These are phyloP conservation scores for Trametes cingulata DNA, from an alignment of 768 basidiomycete species.

Conservation along the genomic window DNA sequence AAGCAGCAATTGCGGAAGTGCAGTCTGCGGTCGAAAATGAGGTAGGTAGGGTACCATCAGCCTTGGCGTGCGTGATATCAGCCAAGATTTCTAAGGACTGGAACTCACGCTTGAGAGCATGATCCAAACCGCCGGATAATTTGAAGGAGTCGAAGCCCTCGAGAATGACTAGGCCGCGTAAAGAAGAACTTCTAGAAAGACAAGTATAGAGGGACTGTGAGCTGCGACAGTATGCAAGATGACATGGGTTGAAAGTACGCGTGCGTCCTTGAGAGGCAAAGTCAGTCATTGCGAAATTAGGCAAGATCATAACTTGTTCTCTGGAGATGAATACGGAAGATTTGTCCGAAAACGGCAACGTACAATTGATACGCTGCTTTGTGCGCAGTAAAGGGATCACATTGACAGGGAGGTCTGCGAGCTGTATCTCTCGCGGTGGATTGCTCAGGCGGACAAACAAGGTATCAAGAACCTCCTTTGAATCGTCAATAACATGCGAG, in stretches of 20 bases:
- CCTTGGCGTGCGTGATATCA: background rate
- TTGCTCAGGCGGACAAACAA: background rate
- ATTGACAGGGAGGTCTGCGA: constrained; percentile 12
- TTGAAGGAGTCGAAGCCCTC: background rate
- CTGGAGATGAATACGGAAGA: background rate
- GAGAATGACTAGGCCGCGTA: constrained; percentile 8
- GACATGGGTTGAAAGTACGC: constrained; percentile 8
- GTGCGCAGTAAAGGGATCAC: constrained; percentile 14
- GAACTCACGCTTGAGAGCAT: constrained; percentile 12
- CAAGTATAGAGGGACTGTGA: constrained; percentile 16
- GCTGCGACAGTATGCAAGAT: constrained; percentile 1
- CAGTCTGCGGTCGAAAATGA: too few species aligned
- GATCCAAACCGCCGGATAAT: background rate
- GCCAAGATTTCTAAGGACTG: background rate
- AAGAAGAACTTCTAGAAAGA: constrained; percentile 9
- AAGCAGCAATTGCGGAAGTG: too few species aligned
- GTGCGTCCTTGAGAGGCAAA: constrained; percentile 18
- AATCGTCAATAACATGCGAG: background rate
- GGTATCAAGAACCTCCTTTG: background rate
- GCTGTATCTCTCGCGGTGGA: background rate
- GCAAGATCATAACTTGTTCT: background rate
- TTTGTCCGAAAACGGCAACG: background rate
- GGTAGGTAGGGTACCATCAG: too few species aligned
- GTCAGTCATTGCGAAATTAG: constrained; percentile 23
- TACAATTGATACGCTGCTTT: background rate